Conservation (phyloP, 768 basidiomycete genomes). For the Harrya chromipes region DNA sequence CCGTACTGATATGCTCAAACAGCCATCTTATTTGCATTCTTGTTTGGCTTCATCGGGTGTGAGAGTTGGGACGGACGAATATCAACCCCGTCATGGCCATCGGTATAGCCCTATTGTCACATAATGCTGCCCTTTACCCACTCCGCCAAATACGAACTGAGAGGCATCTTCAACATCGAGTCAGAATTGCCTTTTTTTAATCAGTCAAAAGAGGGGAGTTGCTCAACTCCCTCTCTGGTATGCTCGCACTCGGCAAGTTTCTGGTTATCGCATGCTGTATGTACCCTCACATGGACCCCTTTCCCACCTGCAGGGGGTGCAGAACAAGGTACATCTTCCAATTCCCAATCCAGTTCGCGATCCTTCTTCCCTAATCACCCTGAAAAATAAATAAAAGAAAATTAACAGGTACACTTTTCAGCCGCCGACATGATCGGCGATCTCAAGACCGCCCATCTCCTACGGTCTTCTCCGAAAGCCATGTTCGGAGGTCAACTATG, state of each 20-base stretch:
- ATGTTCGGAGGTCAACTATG: slow-evolving; percentile 60
- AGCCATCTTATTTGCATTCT: slow-evolving; percentile 55
- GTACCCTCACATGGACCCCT: not conserved
- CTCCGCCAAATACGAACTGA: too few species aligned
- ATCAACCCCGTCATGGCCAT: slow-evolving; percentile 61
- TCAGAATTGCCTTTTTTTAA: too few species aligned
- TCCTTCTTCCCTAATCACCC: not conserved
- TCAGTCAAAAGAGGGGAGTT: slow-evolving; percentile 15
- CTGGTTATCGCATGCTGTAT: too few species aligned
- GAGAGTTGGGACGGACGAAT: slow-evolving; percentile 57
- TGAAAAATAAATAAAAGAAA: too few species aligned
- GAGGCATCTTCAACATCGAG: too few species aligned
- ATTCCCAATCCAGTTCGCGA: not conserved
- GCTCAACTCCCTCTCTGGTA: slow-evolving; percentile 24
- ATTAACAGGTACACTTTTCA: slow-evolving; percentile 1
- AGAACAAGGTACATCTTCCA: slow-evolving; percentile 18
- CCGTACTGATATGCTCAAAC: not conserved
- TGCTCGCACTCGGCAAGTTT: slow-evolving; percentile 22
- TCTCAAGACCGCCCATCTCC: slow-evolving; percentile 66
- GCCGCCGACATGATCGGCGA: slow-evolving; percentile 66
- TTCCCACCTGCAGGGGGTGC: slow-evolving; percentile 13
- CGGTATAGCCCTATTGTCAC: too few species aligned
- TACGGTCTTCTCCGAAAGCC: slow-evolving; percentile 59
- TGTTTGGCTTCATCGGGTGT: slow-evolving; percentile 67
- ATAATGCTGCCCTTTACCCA: too few species aligned